Conservation (phyloP, 169 alveolate genomes). For the Plasmodium ovale region DNA sequence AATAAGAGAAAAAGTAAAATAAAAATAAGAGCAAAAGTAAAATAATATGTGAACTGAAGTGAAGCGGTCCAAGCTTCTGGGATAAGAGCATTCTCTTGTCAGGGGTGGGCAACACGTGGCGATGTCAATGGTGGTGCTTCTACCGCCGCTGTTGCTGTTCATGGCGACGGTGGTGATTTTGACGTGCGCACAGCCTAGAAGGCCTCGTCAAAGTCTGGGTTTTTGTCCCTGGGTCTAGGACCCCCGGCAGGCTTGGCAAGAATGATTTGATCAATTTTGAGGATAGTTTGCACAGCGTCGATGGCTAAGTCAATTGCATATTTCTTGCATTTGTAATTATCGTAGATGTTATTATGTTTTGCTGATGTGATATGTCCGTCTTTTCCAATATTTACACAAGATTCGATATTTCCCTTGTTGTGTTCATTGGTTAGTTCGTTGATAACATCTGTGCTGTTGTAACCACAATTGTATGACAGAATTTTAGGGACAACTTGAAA, state of each 20-base stretch:
- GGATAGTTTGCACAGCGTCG: conserved; percentile 97
- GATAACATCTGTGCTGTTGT: conserved; percentile 89
- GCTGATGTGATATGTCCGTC: conserved; percentile 77
- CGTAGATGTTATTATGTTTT: conserved; percentile 83
- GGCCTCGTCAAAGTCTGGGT: conserved; percentile 82
- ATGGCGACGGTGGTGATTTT: too few relatives aligned
- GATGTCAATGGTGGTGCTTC: too few relatives aligned
- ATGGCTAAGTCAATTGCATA: conserved; percentile 97
- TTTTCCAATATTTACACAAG: conserved; percentile 84
- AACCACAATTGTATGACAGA: conserved; percentile 97
- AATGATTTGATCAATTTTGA: conserved; percentile 98
- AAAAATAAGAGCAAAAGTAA: too few relatives aligned
- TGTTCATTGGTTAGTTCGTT: conserved; percentile 88
- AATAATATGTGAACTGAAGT: too few relatives aligned
- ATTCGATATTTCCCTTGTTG: conserved; percentile 80
- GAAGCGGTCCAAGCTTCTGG: too few relatives aligned
- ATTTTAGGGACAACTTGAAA: conserved; percentile 96
- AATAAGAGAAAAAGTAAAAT: too few relatives aligned
- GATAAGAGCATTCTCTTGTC: too few relatives aligned
- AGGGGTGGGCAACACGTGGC: too few relatives aligned
- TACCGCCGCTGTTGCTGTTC: too few relatives aligned
- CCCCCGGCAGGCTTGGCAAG: conserved; percentile 99
- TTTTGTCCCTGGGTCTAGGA: conserved; percentile 93
- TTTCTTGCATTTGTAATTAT: conserved; percentile 94
- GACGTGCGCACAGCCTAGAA: too few relatives aligned